phyloP scores from a whole-genome alignment of 2,329 filamentous ascomycete species.

The Stromatinia cepivora region DNA sequence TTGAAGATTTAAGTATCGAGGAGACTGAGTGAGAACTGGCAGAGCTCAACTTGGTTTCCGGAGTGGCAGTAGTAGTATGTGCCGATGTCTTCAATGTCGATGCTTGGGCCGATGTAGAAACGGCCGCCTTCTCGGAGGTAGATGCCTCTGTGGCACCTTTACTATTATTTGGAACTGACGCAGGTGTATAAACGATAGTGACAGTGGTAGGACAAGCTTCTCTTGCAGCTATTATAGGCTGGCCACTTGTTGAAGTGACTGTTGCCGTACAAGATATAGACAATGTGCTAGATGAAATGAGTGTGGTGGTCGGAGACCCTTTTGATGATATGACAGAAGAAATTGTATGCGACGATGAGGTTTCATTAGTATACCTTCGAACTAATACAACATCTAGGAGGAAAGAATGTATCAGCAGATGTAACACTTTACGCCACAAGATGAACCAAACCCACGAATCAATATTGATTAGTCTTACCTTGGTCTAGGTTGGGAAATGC shows the following conservation, averaged over 20 bases:
- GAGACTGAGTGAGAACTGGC: not conserved
- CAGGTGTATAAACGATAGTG: slow-evolving; percentile 18
- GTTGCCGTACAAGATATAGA: slow-evolving; percentile 25
- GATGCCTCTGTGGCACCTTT: not conserved
- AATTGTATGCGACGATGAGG: slow-evolving; percentile 18
- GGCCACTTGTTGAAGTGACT: slow-evolving; percentile 22
- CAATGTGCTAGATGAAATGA: slow-evolving; percentile 13
- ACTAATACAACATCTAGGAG: not conserved
- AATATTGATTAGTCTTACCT: slow-evolving; percentile 20
- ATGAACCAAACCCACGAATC: slow-evolving; percentile 7
- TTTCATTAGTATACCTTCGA: slow-evolving; percentile 20
- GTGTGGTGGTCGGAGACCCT: slow-evolving; percentile 19
- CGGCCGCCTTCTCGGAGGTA: not conserved
- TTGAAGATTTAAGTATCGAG: not conserved
- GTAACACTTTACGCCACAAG: slow-evolving; percentile 20
- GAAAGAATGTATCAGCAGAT: slow-evolving; percentile 17
- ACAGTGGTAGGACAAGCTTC: slow-evolving; percentile 22
- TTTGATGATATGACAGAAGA: slow-evolving; percentile 18
- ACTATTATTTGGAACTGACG: slow-evolving; percentile 3
- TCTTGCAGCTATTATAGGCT: slow-evolving; percentile 16
- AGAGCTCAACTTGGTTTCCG: not conserved
- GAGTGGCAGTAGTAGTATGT: not conserved
- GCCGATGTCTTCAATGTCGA: slow-evolving; percentile 8
- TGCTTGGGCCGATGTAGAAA: not conserved
- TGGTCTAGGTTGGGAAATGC: slow-evolving; percentile 16